phyloP scores from a whole-genome alignment of 106 monocot species.

The Apostasia ramifera region DNA sequence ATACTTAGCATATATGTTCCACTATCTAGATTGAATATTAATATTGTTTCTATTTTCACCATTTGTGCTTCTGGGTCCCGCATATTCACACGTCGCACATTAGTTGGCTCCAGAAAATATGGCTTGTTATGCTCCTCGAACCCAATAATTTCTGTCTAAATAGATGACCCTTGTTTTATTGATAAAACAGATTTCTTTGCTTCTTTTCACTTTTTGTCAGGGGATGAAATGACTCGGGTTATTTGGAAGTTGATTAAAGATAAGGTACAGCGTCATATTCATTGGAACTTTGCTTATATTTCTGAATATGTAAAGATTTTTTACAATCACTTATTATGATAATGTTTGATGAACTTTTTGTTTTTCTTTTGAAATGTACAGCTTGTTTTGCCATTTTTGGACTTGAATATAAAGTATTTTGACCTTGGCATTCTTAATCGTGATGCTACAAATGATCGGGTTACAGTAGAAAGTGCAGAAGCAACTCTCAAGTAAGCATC shows the following conservation, averaged over 20 bases:
- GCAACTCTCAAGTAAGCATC: constrained; percentile 54
- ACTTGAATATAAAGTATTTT: constrained; percentile 71
- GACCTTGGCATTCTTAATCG: constrained; percentile 65
- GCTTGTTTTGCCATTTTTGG: constrained; percentile 77
- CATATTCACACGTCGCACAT: too few species aligned
- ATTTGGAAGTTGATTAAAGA: constrained; percentile 77
- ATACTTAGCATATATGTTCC: too few species aligned
- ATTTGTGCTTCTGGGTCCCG: too few species aligned
- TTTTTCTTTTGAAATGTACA: constrained; percentile 23
- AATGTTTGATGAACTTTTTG: neutral
- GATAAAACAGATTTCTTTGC: neutral
- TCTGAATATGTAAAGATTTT: neutral
- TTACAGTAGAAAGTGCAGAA: constrained; percentile 75
- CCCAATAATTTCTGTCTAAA: neutral
- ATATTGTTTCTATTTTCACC: too few species aligned
- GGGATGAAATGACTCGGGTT: constrained; percentile 80
- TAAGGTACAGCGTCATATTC: constrained; percentile 26
- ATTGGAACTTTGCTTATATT: neutral
- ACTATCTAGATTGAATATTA: too few species aligned
- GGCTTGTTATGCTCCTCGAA: too few species aligned
- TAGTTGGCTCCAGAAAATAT: too few species aligned
- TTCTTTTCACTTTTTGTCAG: constrained; percentile 18
- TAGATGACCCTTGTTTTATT: neutral
- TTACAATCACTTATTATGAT: neutral
- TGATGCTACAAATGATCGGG: constrained; percentile 71